Evolutionary conservation across 139 green algal species (phyloP).

Genomic region (Chlorella sorokiniana): DNA sequence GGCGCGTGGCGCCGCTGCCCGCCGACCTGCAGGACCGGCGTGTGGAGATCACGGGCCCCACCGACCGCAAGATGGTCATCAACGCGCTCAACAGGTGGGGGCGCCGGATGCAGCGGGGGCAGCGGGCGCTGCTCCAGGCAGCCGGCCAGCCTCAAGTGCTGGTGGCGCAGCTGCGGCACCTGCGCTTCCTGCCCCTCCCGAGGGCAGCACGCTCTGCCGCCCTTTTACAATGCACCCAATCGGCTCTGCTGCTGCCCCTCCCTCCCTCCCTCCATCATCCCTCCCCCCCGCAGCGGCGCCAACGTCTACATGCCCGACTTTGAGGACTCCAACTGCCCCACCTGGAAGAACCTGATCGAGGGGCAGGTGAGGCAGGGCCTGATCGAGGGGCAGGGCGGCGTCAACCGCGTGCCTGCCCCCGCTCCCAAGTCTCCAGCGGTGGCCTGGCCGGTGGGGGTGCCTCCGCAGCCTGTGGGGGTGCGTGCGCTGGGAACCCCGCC

Average conservation of each 20-base stretch:
- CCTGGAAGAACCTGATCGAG: conserved; percentile 59
- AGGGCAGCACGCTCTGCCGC: no score
- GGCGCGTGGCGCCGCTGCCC: conserved; percentile 72
- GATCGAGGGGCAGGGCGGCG: neutral
- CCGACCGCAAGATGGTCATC: conserved; percentile 93
- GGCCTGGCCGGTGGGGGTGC: no score
- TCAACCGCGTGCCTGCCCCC: no score
- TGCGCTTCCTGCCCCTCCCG: neutral
- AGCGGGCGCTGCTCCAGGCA: no score
- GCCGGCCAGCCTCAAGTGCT: no score
- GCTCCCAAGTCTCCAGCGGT: no score
- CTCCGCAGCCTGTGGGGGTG: neutral
- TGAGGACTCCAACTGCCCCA: conserved; percentile 85
- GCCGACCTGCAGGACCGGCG: conserved; percentile 77
- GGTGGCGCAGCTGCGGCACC: neutral
- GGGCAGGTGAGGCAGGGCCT: conserved; percentile 28
- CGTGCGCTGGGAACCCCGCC: no score
- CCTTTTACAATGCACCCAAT: neutral
- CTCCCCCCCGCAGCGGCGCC: conserved; percentile 51
- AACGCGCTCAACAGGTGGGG: conserved; percentile 82
- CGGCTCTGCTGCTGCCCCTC: neutral
- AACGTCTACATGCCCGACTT: conserved; percentile 90
- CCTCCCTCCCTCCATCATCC: neutral
- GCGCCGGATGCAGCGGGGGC: no score
- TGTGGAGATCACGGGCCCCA: conserved; percentile 89